Conservation (phyloP, 2,329 filamentous ascomycete genomes). For the Emericellopsis cladophorae region DNA sequence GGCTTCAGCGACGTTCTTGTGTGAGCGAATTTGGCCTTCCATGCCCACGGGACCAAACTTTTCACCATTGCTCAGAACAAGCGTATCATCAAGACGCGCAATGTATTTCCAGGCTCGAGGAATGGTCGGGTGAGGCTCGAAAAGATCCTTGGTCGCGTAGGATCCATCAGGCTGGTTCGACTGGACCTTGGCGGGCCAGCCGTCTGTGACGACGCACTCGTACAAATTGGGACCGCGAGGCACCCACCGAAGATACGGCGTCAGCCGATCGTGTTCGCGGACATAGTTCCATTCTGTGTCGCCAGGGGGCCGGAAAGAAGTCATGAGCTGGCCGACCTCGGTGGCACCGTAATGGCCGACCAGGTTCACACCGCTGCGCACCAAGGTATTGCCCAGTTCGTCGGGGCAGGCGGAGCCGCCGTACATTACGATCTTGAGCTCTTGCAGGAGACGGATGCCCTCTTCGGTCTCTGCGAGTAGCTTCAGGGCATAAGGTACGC, state of each 20-base stretch:
- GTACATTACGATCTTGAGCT: constrained; percentile 38
- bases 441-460: constrained; percentile 32
- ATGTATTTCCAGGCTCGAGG: constrained; percentile 46
- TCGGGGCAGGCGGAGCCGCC: constrained; percentile 45
- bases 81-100: constrained; percentile 42
- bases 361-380: constrained; percentile 37
- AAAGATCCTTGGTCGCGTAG: constrained; percentile 51
- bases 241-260: constrained; percentile 5
- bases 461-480: constrained; percentile 42
- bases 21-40: constrained; percentile 38
- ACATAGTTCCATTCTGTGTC: constrained; percentile 17
- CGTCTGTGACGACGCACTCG: constrained; percentile 16
- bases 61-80: constrained; percentile 51
- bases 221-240: constrained; percentile 18
- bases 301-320: constrained; percentile 9
- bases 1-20: constrained; percentile 33
- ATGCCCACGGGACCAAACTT: constrained; percentile 54
- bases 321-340: constrained; percentile 14
- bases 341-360: constrained; percentile 40
- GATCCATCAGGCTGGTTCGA: constrained; percentile 43
- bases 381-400: constrained; percentile 38
- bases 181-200: constrained; percentile 47
- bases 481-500: constrained; percentile 51
- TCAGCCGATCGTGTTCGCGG: constrained; percentile 4
- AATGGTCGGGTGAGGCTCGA: constrained; percentile 38